phyloP scores from a whole-genome alignment of 805 yeast genomes.

The Wickerhamomyces rabaulensis region DNA sequence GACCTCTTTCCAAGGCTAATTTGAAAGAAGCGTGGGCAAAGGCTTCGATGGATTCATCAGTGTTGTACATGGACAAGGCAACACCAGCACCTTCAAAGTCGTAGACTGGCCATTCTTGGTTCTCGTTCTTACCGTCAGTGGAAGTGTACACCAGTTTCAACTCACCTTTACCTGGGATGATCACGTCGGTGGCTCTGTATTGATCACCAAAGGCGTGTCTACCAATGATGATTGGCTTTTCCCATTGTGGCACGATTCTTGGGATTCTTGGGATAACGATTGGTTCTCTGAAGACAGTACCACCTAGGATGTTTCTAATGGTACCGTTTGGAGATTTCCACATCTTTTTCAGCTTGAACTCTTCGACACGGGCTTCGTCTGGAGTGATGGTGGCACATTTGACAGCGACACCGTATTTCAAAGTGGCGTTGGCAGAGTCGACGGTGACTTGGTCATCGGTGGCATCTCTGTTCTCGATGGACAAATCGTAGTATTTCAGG shows the following conservation, averaged over 20 bases:
- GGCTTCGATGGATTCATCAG: constrained; percentile 83
- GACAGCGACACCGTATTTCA: constrained; percentile 86
- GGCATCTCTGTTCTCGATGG: constrained; percentile 79
- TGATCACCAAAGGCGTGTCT: constrained; percentile 98
- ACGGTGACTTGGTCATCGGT: constrained; percentile 85
- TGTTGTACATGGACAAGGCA: constrained; percentile 92
- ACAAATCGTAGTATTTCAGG: constrained; percentile 86
- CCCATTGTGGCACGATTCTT: constrained; percentile 86
- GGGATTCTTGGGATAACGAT: constrained; percentile 88
- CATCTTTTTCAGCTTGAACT: constrained; percentile 88
- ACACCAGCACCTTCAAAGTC: constrained; percentile 67
- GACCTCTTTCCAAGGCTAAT: constrained; percentile 70
- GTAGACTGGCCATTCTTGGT: constrained; percentile 55
- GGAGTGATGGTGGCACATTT: constrained; percentile 99
- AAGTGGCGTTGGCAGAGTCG: constrained; percentile 87
- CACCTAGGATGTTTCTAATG: constrained; percentile 90
- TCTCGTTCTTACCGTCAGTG: constrained; percentile 46
- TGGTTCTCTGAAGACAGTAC: constrained; percentile 96
- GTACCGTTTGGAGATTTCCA: constrained; percentile 98
- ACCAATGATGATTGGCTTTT: constrained; percentile 92
- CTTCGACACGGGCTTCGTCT: constrained; percentile 91
- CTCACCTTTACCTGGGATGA: constrained; percentile 75
- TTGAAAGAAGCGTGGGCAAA: constrained; percentile 93
- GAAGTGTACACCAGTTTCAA: constrained; percentile 76
- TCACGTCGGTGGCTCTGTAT: constrained; percentile 86